These are phyloP conservation scores for Coniferiporia sulphurascens DNA, from an alignment of 1,284 basidiomycete species.

Conservation along the genomic window DNA sequence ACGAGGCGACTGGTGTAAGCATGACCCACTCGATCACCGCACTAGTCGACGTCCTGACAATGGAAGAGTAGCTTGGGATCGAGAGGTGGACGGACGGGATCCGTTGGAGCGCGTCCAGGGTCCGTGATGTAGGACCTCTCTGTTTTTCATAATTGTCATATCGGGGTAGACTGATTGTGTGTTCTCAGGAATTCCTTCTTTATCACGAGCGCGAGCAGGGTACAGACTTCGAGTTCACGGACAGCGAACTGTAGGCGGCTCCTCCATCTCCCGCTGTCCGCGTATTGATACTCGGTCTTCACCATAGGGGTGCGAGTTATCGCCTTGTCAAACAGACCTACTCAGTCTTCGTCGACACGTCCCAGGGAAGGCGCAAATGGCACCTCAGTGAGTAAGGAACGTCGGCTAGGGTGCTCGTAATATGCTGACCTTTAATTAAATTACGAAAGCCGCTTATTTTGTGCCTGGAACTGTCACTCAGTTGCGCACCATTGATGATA, in stretches of 20 bases:
- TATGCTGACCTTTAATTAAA: background rate
- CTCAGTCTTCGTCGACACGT: conserved; percentile 64
- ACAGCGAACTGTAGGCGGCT: conserved; percentile 13
- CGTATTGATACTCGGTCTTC: background rate
- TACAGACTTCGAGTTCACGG: conserved; percentile 28
- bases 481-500: conserved; percentile 54
- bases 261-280: background rate
- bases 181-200: conserved; percentile 34
- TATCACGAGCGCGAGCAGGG: conserved; percentile 33
- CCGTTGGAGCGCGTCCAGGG: conserved; percentile 70
- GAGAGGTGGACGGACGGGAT: conserved; percentile 59
- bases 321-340: conserved; percentile 75
- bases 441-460: conserved; percentile 60
- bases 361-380: conserved; percentile 65
- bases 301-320: conserved; percentile 32
- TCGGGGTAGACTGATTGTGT: conserved; percentile 15
- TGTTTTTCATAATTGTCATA: conserved; percentile 8
- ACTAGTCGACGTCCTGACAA: conserved; percentile 20
- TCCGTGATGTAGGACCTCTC: conserved; percentile 54
- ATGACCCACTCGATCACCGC: background rate
- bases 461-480: conserved; percentile 54
- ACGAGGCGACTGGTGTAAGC: conserved; percentile 36
- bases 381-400: conserved; percentile 56
- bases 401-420: background rate
- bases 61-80: conserved; percentile 47